Evolutionary conservation across 2,329 filamentous ascomycete genomes (phyloP).

Genomic region (Hypoxylon rubiginosum): DNA sequence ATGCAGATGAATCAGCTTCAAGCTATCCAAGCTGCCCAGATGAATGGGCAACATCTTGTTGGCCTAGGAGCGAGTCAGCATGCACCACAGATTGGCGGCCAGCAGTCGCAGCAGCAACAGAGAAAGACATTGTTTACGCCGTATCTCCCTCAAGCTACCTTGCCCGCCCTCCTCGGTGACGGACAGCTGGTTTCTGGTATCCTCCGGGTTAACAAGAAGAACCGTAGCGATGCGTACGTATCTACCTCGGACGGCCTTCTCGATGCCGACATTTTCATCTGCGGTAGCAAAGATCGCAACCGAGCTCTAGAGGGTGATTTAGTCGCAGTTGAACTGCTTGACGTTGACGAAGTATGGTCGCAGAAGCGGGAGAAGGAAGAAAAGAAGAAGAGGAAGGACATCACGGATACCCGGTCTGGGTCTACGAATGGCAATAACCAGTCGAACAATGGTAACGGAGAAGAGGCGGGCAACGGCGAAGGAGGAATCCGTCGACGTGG

Average conservation of each 20-base stretch:
- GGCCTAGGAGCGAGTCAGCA: constrained; percentile 79
- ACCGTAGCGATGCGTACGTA: constrained; percentile 97
- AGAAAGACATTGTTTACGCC: constrained; percentile 99
- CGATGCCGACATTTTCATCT: constrained; percentile 99
- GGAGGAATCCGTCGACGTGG: constrained; percentile 92
- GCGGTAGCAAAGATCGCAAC: constrained; percentile 98
- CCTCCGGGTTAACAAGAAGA: constrained; percentile 99
- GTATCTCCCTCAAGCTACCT: constrained; percentile 92
- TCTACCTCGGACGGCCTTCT: constrained; percentile 88
- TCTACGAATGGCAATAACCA: constrained; percentile 80
- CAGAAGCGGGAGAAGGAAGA: constrained; percentile 99
- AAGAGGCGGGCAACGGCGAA: constrained; percentile 73
- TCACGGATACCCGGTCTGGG: constrained; percentile 87
- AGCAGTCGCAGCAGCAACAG: constrained; percentile 86
- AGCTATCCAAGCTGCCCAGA: constrained; percentile 88
- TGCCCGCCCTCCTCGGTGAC: constrained; percentile 90
- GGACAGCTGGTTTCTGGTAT: constrained; percentile 97
- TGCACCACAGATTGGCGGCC: constrained; percentile 73
- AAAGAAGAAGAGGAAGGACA: constrained; percentile 99
- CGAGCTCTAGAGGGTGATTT: constrained; percentile 95
- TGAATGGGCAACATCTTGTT: constrained; percentile 81
- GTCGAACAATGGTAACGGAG: constrained; percentile 71
- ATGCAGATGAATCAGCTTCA: constrained; percentile 92
- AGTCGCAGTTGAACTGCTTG: constrained; percentile 94
- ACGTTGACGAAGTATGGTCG: constrained; percentile 98